Evolutionary conservation across 1,284 basidiomycete genomes (phyloP).

Genomic region (Golubevia pallescens): DNA sequence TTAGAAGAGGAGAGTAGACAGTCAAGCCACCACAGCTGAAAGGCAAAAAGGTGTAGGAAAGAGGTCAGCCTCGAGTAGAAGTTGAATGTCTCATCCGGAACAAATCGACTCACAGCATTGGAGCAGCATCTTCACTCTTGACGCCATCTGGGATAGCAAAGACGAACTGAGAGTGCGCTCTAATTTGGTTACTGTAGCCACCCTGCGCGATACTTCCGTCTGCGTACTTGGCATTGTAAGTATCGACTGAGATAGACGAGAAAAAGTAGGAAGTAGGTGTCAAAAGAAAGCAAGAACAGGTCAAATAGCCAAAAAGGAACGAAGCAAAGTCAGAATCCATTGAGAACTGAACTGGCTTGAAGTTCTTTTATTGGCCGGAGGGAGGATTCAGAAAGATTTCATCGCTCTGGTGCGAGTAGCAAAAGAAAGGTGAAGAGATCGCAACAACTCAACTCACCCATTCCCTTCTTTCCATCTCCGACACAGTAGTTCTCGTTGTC

Average conservation of each 20-base stretch:
- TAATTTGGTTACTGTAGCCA: constrained; percentile 74
- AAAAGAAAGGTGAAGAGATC: constrained; percentile 9
- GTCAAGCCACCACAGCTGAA: constrained; percentile 75
- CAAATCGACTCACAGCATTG: constrained; percentile 65
- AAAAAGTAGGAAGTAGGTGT: neutral
- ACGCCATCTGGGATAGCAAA: constrained; percentile 74
- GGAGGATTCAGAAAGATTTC: no score
- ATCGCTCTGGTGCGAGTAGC: neutral
- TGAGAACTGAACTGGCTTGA: no score
- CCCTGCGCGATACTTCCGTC: constrained; percentile 69
- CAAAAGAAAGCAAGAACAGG: neutral
- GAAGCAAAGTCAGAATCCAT: no score
- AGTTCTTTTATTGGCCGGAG: no score
- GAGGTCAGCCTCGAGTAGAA: neutral
- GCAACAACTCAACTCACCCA: constrained; percentile 60
- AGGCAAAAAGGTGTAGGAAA: constrained; percentile 56
- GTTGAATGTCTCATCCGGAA: constrained; percentile 13
- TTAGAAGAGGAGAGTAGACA: constrained; percentile 72
- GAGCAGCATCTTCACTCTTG: constrained; percentile 69
- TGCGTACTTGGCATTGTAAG: constrained; percentile 68
- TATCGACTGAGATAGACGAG: constrained; percentile 38
- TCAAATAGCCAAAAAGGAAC: no score
- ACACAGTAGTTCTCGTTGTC: constrained; percentile 27
- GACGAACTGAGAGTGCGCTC: constrained; percentile 74
- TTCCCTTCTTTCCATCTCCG: constrained; percentile 54